A percentile compares a stretch with the other conserved stretches of the same genome.
Conservation (phyloP, 768 basidiomycete species). For the Lentinula detonsa region DNA sequence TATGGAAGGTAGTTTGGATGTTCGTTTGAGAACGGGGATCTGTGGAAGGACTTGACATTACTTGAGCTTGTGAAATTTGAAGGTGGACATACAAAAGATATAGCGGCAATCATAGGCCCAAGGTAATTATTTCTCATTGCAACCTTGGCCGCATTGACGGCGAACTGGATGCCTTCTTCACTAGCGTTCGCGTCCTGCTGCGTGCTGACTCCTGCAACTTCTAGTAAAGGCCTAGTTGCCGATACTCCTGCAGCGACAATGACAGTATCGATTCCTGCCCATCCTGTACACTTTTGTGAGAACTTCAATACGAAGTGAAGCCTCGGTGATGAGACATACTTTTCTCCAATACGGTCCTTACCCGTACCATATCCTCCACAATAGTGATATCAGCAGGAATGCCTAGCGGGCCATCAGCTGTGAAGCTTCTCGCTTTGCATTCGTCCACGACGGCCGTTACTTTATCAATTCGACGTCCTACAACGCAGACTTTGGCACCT, state of each 20-base stretch:
- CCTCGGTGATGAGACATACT: constrained; percentile 36
- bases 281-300: background rate
- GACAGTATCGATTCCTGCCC: constrained; percentile 63
- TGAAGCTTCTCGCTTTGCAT: constrained; percentile 28
- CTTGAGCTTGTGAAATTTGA: background rate
- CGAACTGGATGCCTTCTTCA: constrained; percentile 51
- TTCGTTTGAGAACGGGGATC: constrained; percentile 69
- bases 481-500: constrained; percentile 72
- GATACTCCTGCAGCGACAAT: constrained; percentile 82
- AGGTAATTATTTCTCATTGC: constrained; percentile 62
- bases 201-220: constrained; percentile 34
- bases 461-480: constrained; percentile 55
- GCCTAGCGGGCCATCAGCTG: constrained; percentile 8
- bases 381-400: constrained; percentile 58
- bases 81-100: constrained; percentile 55
- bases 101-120: constrained; percentile 64
- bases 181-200: constrained; percentile 19
- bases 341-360: constrained; percentile 46
- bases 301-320: background rate
- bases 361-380: constrained; percentile 58
- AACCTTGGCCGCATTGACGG: constrained; percentile 48
- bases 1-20: constrained; percentile 65
- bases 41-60: constrained; percentile 19
- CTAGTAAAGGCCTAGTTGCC: constrained; percentile 69
- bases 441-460: constrained; percentile 57